Base-by-base conservation (phyloP, 371 early-diverging fungal species). In the Lichtheimia corymbifera region DNA sequence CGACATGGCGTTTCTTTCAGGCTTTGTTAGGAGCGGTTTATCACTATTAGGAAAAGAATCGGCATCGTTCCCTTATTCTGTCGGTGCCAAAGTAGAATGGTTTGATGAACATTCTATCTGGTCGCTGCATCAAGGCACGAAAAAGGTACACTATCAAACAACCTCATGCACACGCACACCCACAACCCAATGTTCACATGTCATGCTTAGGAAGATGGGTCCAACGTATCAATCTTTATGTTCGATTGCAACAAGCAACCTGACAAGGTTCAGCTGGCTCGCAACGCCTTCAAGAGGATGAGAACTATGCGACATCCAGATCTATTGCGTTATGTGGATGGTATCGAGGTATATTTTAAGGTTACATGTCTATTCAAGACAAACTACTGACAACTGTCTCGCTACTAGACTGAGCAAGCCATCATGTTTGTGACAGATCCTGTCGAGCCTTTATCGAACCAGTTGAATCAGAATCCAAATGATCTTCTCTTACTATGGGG, bases 341-440 rank as follows among this genome's bases (percentile, higher is more conserved):
- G 93, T 41, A 71, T 89, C 11, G 95, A 96, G 89, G 92, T 91
- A 74, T 25, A 41, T 42, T 42, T n/a, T 20, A 28, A 4, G 14
- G 50, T 13, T 3, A 35, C 35, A 35, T 35, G 11, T 22, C 22
- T 35, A 9, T 35, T 11, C 9, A 35, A 9, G 9, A 2, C 35
- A 2, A 35, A 22, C 22, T 35, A 2, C 35, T 14, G 1, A 53
- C 11, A 6, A 1, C 9, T 9, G 2, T 35, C 11, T 35, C 35
- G 35, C 11, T 35, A 35, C 11, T 70, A 94, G 91, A 93, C 89
- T 1, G 91, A 93, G 24, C 81, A 87, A 43, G 82, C 89, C 25
- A 92, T 97, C 57, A 91, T 94, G 72, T 92, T 98, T 61, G 97
- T 91, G 14, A 97, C 97, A 0, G 97, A 98, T 60, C 76, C 83